Evolutionary conservation across 768 basidiomycete species (phyloP).

Genomic region (Collybia mongolica): DNA sequence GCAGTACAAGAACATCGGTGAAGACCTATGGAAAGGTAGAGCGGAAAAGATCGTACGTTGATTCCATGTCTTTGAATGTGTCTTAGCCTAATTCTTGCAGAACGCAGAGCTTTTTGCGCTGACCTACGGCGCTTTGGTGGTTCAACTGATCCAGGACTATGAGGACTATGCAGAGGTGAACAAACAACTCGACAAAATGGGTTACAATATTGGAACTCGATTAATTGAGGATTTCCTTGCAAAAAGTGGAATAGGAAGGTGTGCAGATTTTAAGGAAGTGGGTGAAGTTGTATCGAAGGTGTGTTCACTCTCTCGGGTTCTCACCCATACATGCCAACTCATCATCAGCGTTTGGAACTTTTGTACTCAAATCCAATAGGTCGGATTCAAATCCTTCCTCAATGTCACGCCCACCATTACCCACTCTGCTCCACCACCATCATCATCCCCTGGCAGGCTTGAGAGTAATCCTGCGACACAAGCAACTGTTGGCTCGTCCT

Average conservation of each 20-base stretch:
- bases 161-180: constrained; percentile 96
- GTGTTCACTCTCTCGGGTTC: constrained; percentile 13
- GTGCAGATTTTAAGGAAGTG: constrained; percentile 90
- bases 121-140: constrained; percentile 96
- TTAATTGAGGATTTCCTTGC: constrained; percentile 98
- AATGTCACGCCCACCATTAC: constrained; percentile 86
- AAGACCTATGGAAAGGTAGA: constrained; percentile 93
- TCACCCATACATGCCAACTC: background rate
- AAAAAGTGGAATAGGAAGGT: constrained; percentile 86
- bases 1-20: constrained; percentile 85
- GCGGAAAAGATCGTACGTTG: constrained; percentile 89
- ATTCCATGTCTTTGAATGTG: background rate
- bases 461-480: constrained; percentile 39
- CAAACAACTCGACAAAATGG: constrained; percentile 99
- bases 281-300: constrained; percentile 97
- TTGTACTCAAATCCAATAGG: constrained; percentile 43
- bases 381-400: constrained; percentile 97
- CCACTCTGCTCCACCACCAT: constrained; percentile 57
- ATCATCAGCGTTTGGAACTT: too few relatives aligned
- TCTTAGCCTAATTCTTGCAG: constrained; percentile 40
- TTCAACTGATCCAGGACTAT: constrained; percentile 98
- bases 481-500: constrained; percentile 53
- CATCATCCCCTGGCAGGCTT: constrained; percentile 48
- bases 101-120: constrained; percentile 97
- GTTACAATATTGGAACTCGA: constrained; percentile 95